A percentile compares a stretch with the other conserved stretches of the same genome.
phyloP scores from a whole-genome alignment of 805 yeast genomes.

The Candida pseudofarinosa region DNA sequence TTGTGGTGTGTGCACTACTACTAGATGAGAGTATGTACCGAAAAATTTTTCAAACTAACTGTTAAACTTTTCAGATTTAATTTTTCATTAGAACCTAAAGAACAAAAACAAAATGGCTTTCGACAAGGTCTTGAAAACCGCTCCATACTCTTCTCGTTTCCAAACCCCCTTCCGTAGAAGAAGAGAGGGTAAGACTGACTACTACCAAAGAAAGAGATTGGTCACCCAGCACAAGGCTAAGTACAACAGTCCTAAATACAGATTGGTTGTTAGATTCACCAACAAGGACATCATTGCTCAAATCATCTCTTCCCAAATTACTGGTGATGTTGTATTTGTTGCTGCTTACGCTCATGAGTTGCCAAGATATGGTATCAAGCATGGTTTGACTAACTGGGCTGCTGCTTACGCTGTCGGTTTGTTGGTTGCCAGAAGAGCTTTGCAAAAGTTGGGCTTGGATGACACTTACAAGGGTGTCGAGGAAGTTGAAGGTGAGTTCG shows the following conservation, averaged over 20 bases:
- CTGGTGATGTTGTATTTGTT: constrained; percentile 93
- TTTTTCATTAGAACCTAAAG: neutral
- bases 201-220: constrained; percentile 99
- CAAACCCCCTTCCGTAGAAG: constrained; percentile 99
- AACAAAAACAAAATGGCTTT: constrained; percentile 61
- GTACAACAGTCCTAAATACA: constrained; percentile 99
- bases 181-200: constrained; percentile 99
- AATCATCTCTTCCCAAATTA: constrained; percentile 92
- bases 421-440: constrained; percentile 97
- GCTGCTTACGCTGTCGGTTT: constrained; percentile 99
- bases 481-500: constrained; percentile 99
- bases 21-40: neutral
- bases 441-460: constrained; percentile 95
- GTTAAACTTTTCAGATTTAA: neutral
- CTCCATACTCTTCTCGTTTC: constrained; percentile 98
- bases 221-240: constrained; percentile 99
- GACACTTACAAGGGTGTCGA: constrained; percentile 98
- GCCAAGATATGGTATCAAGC: constrained; percentile 94
- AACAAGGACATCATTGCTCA: constrained; percentile 99
- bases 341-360: constrained; percentile 99
- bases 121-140: constrained; percentile 67
- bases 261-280: constrained; percentile 99
- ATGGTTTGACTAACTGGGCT: constrained; percentile 99
- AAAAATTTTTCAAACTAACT: constrained; percentile 1
- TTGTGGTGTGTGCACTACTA: too few species aligned